Base-by-base conservation (phyloP, 768 basidiomycete species). In the Leccinum olivaceopallidum region DNA sequence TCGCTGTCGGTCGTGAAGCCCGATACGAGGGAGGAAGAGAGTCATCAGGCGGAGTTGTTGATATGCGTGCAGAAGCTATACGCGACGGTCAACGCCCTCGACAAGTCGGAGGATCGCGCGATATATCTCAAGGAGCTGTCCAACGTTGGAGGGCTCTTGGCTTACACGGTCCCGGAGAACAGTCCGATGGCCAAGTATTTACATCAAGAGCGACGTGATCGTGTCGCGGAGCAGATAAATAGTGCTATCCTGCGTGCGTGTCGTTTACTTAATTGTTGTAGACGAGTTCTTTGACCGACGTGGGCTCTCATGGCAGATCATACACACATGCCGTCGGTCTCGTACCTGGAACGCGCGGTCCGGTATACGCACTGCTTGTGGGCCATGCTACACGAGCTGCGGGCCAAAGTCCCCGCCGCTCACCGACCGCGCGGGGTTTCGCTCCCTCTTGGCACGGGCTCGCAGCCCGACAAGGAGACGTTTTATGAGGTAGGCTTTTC, bases 141-240 rank as follows among this genome's bases (percentile, higher is more conserved):
- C 48, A 84, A 87, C 67, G 93, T 94, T 0, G 81, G 84, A 18
- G 89, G 88, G 0, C 74, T 98, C 32, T 78, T 98, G 49, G 93
- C 89, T n/a, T 97, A 96, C 73, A 82, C 81, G 39, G 80, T 87
- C 20, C 91, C 94, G 0, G 92, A 92, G 67, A 83, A 78, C 39
- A 92, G 92, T 66, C 82, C 89, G 0, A 80, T 94, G 67, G 78
- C 83, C 16, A 85, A 81, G 58, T 98, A 95, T 74, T 73, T 97
- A 61, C 81, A 83, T 39, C 87, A 89, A 71, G 85, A 84, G 56
- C 79, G 95, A 68, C 83, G 95, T 60, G 88, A 91, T 63, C 85
- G 83, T 6, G 83, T 97, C 22, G 94, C 94, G 6, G 90, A 93
- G 59, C 91, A 95, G 75, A 87, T 98, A 47, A 90, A 95, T 64